Percentiles rank a stretch among this genome's conserved stretches.
Conservation (phyloP, 805 yeast species). For the Wickerhamiella spandovensis region DNA sequence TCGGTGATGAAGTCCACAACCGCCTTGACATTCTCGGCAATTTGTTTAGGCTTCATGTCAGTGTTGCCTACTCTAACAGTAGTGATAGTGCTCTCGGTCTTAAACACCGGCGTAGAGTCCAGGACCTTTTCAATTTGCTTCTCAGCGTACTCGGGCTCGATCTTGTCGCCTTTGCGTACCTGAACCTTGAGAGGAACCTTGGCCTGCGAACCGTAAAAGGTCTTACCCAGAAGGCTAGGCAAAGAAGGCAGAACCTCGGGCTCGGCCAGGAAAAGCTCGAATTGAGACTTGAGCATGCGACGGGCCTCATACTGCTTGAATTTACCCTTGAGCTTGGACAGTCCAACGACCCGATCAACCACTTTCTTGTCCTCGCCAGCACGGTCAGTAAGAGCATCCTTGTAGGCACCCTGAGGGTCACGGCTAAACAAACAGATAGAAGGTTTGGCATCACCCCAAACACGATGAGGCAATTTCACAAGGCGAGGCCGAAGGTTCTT, state of each 20-base stretch:
- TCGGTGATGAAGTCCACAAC: slow-evolving; percentile 35
- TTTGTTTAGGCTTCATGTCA: slow-evolving; percentile 32
- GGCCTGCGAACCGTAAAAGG: slow-evolving; percentile 52
- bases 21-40: slow-evolving; percentile 47
- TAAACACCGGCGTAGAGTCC: slow-evolving; percentile 43
- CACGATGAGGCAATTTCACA: slow-evolving; percentile 32
- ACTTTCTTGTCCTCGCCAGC: slow-evolving; percentile 10
- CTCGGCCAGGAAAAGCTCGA: slow-evolving; percentile 73
- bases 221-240: slow-evolving; percentile 74
- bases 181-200: slow-evolving; percentile 52
- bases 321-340: slow-evolving; percentile 64
- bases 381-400: slow-evolving; percentile 23
- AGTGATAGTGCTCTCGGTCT: slow-evolving; percentile 64
- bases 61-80: slow-evolving; percentile 52
- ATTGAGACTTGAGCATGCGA: slow-evolving; percentile 54
- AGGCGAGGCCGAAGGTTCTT: slow-evolving; percentile 32
- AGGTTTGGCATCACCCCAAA: slow-evolving; percentile 31
- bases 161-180: slow-evolving; percentile 21
- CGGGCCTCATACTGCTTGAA: slow-evolving; percentile 83
- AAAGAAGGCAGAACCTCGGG: slow-evolving; percentile 65
- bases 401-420: slow-evolving; percentile 39
- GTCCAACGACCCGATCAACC: slow-evolving; percentile 44
- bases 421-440: slow-evolving; percentile 56
- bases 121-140: slow-evolving; percentile 48
- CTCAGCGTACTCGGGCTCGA: slow-evolving; percentile 38